Evolutionary conservation across 306 rosid species (phyloP), one percentile per base, ranked within the genome.

Genomic region (Cicer pinnatifidum): DNA sequence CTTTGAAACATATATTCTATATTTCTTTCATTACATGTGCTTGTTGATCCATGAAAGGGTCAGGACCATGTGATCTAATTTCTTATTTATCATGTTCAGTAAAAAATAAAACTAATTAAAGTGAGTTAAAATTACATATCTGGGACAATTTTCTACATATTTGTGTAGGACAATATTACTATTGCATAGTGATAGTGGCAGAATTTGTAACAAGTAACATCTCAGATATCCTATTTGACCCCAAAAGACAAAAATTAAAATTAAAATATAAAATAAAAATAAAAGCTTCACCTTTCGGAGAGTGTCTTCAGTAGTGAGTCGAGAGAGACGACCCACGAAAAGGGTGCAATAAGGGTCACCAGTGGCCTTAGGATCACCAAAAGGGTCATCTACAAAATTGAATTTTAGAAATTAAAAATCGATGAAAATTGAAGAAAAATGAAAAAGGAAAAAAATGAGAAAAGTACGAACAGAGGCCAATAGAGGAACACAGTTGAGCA

Each of bases 291-390:
- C 98, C 84, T 85, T 81, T 78, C 37, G 89, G 41, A 93, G 87
- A 40, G 89, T 81, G 33, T 85, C 75, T 62, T 93, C 90, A 1
- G 89, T 80, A 69, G 98, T 93, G 61, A 76, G 72, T 69, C 74
- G 89, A 50, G 93, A 89, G 75, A 93, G 96, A 17, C 93, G 89
- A 56, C 83, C 92, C 0, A 91, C 97, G 56, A 93, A 93, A 60
- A 91, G 82, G 19, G 97, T 89, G 82, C 93, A 83, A 51, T 85
- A 86, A 20, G 97, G 97, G 80, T 93, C 93, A 5, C 96, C 97
- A 46, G 74, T 51, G 82, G 84, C 84, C 78, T 91, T 89, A 76
- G 92, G 88, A 75, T 91, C 93, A 35, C 96, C 91, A 45, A 72
- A 84, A 5, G 98, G 97, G 66, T 93, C 98, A 76, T 91, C 96